Percentiles rank a stretch among this genome's conserved stretches.
phyloP scores from a whole-genome alignment of 345 rosid species.

The Lepidium aucheri region DNA sequence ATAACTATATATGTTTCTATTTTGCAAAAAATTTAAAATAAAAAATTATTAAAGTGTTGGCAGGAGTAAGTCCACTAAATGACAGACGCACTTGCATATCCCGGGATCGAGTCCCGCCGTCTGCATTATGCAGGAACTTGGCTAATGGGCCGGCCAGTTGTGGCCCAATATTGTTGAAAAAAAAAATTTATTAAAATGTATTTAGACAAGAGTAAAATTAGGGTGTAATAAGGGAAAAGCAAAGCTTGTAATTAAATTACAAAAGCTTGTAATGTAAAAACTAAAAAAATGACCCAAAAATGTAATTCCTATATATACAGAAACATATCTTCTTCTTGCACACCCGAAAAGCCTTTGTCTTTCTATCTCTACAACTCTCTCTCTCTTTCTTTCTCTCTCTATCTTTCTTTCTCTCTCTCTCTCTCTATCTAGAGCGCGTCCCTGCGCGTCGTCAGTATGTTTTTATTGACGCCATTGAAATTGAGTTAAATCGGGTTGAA shows the following conservation, averaged over 20 bases:
- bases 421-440: slow-evolving; percentile 24
- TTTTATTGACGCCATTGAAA: slow-evolving; percentile 33
- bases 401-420: background rate
- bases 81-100: too few relatives aligned
- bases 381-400: background rate
- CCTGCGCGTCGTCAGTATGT: slow-evolving; percentile 19
- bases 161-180: too few relatives aligned
- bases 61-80: too few relatives aligned
- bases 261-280: slow-evolving; percentile 1
- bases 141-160: too few relatives aligned
- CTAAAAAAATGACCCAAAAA: background rate
- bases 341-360: slow-evolving; percentile 21
- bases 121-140: too few relatives aligned
- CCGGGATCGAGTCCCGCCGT: too few relatives aligned
- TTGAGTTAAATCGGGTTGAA: slow-evolving; percentile 26
- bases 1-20: too few relatives aligned
- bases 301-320: background rate
- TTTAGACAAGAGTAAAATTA: background rate
- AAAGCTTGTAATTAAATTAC: background rate
- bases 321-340: slow-evolving; percentile 25
- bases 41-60: too few relatives aligned
- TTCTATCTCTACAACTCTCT: slow-evolving; percentile 16
- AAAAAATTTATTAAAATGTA: background rate
- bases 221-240: background rate
- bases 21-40: too few relatives aligned